Evolutionary conservation across 2,329 filamentous ascomycete species (phyloP), one percentile per base, ranked within the genome.

Genomic region (Phoma sp.): DNA sequence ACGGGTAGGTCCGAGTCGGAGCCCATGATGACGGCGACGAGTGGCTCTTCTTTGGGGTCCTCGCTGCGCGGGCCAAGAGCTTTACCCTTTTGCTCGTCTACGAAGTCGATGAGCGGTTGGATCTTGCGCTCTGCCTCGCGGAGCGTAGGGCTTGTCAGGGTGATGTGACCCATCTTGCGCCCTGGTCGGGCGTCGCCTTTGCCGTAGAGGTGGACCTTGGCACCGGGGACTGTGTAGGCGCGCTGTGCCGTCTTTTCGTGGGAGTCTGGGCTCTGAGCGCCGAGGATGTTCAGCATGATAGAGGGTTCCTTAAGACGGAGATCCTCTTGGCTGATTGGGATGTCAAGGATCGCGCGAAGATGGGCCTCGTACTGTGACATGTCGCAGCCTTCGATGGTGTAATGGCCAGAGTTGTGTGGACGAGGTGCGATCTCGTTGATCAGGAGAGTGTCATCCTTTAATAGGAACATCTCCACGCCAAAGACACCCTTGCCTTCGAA

Each of bases 151-250:
- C 87, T 87, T 1, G 90, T 90, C 33, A 96, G 78, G 0, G 93
- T 98, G 64, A 99, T 86, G 74, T 99, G 95, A 10, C 94, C 94
- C 79, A 98, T 98, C 77, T 98, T 99, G 40, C 95, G 88, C 31
- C 91, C 89, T 4, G 91, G 91, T 66, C 92, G 91, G 24, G 92
- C 90, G 41, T 85, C 86, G 10, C 85, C 85, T 77, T 98, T 98
- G 69, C 93, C 93, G 78, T 99, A 99, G 41, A 97, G 85, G 70
- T 99, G 94, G 10, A 97, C 82, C 47, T 81, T 83, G 33, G 84
- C 85, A 50, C 82, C 84, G 38, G 82, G 84, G 48, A 82, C 81
- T 40, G 82, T 78, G 31, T 88, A 77, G 1, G 88, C 87, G 46
- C 77, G 76, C 55, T 82, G 76, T 12, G 83, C 83, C 51, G 86